These are phyloP conservation scores for Penicillium griseofulvum DNA, from an alignment of 2,329 filamentous ascomycete species.

Conservation along the genomic window DNA sequence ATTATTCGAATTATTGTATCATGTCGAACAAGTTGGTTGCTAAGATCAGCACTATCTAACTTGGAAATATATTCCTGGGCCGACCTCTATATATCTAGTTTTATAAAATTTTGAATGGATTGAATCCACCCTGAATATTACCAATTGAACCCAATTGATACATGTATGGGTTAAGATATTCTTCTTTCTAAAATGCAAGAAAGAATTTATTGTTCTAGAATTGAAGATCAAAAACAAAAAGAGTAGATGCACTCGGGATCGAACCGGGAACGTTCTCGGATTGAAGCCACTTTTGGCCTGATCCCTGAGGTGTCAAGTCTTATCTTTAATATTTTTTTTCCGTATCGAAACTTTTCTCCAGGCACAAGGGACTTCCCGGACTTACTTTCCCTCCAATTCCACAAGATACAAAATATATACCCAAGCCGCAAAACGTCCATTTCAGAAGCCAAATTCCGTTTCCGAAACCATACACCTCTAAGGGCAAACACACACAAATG, in stretches of 20 bases:
- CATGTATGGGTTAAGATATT: neutral
- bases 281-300: neutral
- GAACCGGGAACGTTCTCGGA: constrained; percentile 15
- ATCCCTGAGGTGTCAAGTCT: neutral
- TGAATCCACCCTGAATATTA: too few species aligned
- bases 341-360: constrained; percentile 8
- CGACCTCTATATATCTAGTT: too few species aligned
- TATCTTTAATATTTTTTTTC: constrained; percentile 6
- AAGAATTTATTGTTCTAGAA: neutral
- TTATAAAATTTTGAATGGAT: neutral
- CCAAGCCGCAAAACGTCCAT: too few species aligned
- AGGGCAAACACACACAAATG: constrained; percentile 54
- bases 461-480: neutral
- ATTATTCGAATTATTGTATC: neutral
- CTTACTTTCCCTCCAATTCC: neutral
- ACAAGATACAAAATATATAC: neutral
- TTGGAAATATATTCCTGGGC: neutral
- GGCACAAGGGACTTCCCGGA: neutral
- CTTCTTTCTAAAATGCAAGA: neutral
- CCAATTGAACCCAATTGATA: neutral
- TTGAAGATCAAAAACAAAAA: constrained; percentile 7
- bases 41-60: neutral
- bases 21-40: neutral
- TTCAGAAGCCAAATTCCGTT: neutral
- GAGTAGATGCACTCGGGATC: constrained; percentile 20